Percentiles rank a stretch among this genome's conserved stretches.
These are phyloP conservation scores for Magnaporthiopsis incrustans DNA, from an alignment of 2,329 filamentous ascomycete species.

Conservation along the genomic window DNA sequence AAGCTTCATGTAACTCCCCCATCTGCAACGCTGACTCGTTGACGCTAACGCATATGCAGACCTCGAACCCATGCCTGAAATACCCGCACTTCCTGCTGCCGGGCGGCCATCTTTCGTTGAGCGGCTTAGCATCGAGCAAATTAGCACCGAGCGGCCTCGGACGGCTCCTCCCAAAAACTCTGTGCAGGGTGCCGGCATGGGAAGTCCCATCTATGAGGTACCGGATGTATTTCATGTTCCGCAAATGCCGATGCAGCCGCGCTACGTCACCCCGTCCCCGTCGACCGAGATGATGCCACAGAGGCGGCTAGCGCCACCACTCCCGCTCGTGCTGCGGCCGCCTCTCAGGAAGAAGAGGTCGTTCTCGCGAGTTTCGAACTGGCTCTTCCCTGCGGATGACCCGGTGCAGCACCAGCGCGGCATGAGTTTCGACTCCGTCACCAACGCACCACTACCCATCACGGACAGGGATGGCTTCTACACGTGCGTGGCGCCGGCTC, in stretches of 20 bases:
- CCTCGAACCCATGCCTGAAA: constrained; percentile 43
- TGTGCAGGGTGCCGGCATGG: constrained; percentile 8
- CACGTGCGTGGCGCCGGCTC: constrained; percentile 38
- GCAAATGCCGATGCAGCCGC: constrained; percentile 8
- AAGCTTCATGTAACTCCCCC: constrained; percentile 9
- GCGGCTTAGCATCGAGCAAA: constrained; percentile 42
- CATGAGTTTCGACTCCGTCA: constrained; percentile 41
- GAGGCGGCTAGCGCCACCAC: constrained; percentile 42
- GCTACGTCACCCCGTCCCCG: constrained; percentile 14
- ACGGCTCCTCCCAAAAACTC: constrained; percentile 25
- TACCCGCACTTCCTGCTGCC: constrained; percentile 48
- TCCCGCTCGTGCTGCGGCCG: constrained; percentile 51
- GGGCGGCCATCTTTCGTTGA: constrained; percentile 48
- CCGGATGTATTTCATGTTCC: constrained; percentile 13
- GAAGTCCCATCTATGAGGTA: constrained; percentile 11
- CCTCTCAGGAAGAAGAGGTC: constrained; percentile 59
- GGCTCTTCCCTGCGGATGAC: constrained; percentile 39
- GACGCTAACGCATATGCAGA: constrained; percentile 22
- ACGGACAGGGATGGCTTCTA: constrained; percentile 49
- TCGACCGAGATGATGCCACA: constrained; percentile 21
- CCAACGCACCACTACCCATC: constrained; percentile 46
- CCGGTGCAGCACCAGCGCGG: constrained; percentile 27
- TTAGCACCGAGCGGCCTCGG: constrained; percentile 36
- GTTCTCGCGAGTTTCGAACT: constrained; percentile 53
- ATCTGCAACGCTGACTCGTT: constrained; percentile 1